Conservation (phyloP, 176 grass and related monocot species). For the Oryza coarctata region DNA sequence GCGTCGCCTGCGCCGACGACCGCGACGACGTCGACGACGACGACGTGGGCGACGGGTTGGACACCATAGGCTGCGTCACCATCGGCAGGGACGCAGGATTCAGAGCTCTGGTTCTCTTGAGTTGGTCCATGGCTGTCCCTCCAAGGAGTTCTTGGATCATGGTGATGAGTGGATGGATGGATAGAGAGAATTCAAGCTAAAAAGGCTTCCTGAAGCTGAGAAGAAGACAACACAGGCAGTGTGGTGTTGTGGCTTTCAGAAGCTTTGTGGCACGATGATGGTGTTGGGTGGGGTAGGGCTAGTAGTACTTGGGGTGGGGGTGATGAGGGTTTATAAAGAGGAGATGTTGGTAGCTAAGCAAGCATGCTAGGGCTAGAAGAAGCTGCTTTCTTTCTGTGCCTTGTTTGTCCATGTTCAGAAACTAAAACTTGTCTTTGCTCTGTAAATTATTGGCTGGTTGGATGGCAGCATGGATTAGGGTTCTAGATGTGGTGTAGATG, state of each 20-base stretch:
- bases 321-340: conserved; percentile 51
- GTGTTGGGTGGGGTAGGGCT: conserved; percentile 4
- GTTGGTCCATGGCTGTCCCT: conserved; percentile 55
- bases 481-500: conserved; percentile 10
- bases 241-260: conserved; percentile 38
- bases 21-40: conserved; percentile 41
- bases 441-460: conserved; percentile 45
- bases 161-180: conserved; percentile 24
- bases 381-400: conserved; percentile 39
- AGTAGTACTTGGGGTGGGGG: conserved; percentile 18
- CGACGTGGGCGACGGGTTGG: conserved; percentile 55
- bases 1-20: conserved; percentile 31
- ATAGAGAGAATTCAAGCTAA: neutral
- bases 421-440: conserved; percentile 43
- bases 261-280: conserved; percentile 41
- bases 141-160: conserved; percentile 75
- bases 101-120: conserved; percentile 18
- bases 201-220: conserved; percentile 46
- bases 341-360: neutral
- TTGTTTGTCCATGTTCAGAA: conserved; percentile 38
- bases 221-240: conserved; percentile 31
- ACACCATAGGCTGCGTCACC: conserved; percentile 37
- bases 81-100: conserved; percentile 27
- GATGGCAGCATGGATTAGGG: conserved; percentile 24
- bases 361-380: conserved; percentile 1